Evolutionary conservation across 1,284 basidiomycete species (phyloP).

Genomic region (Ustilago loliicola): DNA sequence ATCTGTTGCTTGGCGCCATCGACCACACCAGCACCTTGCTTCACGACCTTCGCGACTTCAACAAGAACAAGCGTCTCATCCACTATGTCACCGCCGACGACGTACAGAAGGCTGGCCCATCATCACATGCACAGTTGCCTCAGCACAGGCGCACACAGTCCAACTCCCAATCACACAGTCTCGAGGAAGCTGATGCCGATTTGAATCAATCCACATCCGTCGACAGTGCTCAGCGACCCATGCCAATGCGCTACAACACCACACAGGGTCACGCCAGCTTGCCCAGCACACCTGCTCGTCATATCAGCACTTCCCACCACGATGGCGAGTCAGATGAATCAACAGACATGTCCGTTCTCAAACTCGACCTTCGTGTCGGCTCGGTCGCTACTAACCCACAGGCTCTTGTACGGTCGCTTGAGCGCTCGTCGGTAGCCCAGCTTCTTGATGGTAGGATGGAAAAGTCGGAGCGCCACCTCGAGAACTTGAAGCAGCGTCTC

Average conservation of each 20-base stretch:
- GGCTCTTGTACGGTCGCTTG: constrained; percentile 88
- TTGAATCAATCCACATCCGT: constrained; percentile 18
- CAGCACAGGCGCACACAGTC: constrained; percentile 42
- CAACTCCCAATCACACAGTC: constrained; percentile 25
- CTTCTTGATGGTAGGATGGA: constrained; percentile 88
- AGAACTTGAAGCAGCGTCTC: constrained; percentile 86
- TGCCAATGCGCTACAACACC: constrained; percentile 47
- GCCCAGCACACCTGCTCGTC: constrained; percentile 46
- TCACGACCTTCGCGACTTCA: constrained; percentile 82
- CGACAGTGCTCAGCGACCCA: constrained; percentile 25
- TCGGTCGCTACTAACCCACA: constrained; percentile 75
- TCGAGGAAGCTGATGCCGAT: constrained; percentile 36
- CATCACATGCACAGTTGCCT: constrained; percentile 4
- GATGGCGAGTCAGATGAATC: constrained; percentile 36
- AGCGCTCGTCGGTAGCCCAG: constrained; percentile 91
- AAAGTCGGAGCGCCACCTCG: constrained; percentile 83
- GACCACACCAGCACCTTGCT: constrained; percentile 80
- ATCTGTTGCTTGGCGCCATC: constrained; percentile 74
- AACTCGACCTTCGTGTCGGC: constrained; percentile 92
- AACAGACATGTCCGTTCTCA: constrained; percentile 76
- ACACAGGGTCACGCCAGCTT: constrained; percentile 39
- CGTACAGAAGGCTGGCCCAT: constrained; percentile 13
- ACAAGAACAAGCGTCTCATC: constrained; percentile 86
- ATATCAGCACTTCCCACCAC: constrained; percentile 8
- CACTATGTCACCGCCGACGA: constrained; percentile 77